Conservation (phyloP, 2,329 filamentous ascomycete genomes). For the Capronia americana region DNA sequence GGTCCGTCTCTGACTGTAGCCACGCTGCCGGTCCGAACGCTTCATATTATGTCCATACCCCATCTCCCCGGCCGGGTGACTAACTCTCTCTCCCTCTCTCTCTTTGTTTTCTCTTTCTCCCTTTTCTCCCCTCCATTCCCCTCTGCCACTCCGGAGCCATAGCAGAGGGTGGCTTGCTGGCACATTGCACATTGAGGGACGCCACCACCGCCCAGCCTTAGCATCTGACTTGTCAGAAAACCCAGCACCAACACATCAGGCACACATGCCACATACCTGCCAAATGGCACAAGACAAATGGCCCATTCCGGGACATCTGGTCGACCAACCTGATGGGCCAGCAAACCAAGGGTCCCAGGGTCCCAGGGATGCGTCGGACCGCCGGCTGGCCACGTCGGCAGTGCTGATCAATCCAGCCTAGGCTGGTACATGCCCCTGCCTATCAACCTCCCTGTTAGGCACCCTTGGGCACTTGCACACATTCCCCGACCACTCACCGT, state of each 20-base stretch:
- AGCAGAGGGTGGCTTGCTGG: not conserved
- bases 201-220: slow-evolving; percentile 4
- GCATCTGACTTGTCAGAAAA: not conserved
- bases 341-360: slow-evolving; percentile 3
- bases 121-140: not conserved
- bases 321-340: no score
- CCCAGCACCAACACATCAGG: slow-evolving; percentile 2
- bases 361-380: slow-evolving; percentile 13
- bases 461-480: slow-evolving; percentile 11
- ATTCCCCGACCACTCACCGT: slow-evolving; percentile 18
- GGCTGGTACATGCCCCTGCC: slow-evolving; percentile 19
- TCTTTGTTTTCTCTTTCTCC: slow-evolving; percentile 2
- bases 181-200: not conserved
- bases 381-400: slow-evolving; percentile 19
- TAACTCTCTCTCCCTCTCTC: not conserved
- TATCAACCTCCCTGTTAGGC: slow-evolving; percentile 15
- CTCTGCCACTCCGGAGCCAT: not conserved
- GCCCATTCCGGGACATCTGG: slow-evolving; percentile 5
- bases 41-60: not conserved
- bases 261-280: not conserved
- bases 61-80: not conserved
- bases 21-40: not conserved
- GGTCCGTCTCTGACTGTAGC: not conserved
- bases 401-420: slow-evolving; percentile 8
- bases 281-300: slow-evolving; percentile 19